phyloP scores from a whole-genome alignment of 257 asterid species.

The Solanum habrochaites region DNA sequence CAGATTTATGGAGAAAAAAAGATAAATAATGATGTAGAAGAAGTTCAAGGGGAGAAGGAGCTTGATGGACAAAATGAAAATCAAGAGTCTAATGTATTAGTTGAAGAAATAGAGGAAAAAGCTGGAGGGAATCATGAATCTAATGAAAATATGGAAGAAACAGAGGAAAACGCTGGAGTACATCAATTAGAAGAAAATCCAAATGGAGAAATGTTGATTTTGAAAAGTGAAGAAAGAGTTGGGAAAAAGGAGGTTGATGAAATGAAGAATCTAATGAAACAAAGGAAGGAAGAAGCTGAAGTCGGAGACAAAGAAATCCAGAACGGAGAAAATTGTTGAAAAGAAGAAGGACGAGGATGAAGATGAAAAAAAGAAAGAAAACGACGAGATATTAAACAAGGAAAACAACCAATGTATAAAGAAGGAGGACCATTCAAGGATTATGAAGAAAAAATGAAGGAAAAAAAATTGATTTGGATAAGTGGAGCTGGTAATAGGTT shows the following conservation, averaged over 20 bases:
- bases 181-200: not conserved
- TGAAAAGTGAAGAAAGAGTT: not conserved
- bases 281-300: not conserved
- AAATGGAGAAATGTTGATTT: not conserved
- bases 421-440: not conserved
- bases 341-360: not conserved
- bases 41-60: not conserved
- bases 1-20: too few species aligned
- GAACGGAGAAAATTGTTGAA: not conserved
- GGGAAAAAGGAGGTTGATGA: not conserved
- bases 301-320: not conserved
- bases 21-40: too few species aligned
- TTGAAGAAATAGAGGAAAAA: not conserved
- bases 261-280: not conserved
- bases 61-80: not conserved
- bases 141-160: too few species aligned
- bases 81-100: not conserved
- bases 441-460: not conserved
- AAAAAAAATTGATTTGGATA: not conserved
- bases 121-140: not conserved
- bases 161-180: not conserved
- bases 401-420: not conserved
- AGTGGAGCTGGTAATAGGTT: not conserved
- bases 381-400: not conserved
- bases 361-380: not conserved